These are phyloP conservation scores for Phytophthora niederhauseri DNA, from an alignment of 352 stramenopile genomes.

Conservation along the genomic window DNA sequence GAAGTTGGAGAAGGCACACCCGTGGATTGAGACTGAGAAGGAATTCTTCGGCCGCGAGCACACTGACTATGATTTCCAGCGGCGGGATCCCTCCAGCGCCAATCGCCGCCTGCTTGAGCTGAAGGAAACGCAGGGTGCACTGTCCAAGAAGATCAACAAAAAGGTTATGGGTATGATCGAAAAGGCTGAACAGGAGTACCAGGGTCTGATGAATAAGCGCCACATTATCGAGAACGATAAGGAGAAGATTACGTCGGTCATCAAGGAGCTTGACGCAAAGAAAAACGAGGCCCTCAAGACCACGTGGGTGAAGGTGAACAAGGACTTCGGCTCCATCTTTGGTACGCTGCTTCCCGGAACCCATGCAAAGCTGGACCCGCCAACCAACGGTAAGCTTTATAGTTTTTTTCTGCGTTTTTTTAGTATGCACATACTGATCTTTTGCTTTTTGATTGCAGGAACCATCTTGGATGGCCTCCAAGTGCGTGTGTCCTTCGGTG, in stretches of 20 bases:
- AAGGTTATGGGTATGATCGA: conserved; percentile 99
- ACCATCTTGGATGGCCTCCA: conserved; percentile 95
- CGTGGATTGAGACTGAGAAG: conserved; percentile 98
- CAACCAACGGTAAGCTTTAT: conserved; percentile 73
- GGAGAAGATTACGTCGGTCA: conserved; percentile 99
- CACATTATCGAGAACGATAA: conserved; percentile 99
- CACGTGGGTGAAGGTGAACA: conserved; percentile 99
- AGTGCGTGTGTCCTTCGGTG: conserved; percentile 99
- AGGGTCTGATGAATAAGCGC: conserved; percentile 97
- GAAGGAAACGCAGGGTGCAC: conserved; percentile 92
- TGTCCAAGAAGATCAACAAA: conserved; percentile 99
- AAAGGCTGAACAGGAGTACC: conserved; percentile 99
- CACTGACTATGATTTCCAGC: conserved; percentile 98
- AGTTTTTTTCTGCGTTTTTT: background rate
- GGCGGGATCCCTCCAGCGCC: conserved; percentile 84
- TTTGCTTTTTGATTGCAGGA: conserved; percentile 38
- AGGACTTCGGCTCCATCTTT: conserved; percentile 99
- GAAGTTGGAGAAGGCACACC: conserved; percentile 93
- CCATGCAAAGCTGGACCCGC: conserved; percentile 97
- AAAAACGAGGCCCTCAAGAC: conserved; percentile 97
- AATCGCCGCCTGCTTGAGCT: conserved; percentile 90
- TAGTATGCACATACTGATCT: conserved; percentile 8
- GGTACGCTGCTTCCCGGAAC: conserved; percentile 97
- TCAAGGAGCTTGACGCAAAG: conserved; percentile 99
- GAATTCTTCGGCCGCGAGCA: conserved; percentile 97